phyloP scores from a whole-genome alignment of 208 protist species.

The Crithidia bombi region DNA sequence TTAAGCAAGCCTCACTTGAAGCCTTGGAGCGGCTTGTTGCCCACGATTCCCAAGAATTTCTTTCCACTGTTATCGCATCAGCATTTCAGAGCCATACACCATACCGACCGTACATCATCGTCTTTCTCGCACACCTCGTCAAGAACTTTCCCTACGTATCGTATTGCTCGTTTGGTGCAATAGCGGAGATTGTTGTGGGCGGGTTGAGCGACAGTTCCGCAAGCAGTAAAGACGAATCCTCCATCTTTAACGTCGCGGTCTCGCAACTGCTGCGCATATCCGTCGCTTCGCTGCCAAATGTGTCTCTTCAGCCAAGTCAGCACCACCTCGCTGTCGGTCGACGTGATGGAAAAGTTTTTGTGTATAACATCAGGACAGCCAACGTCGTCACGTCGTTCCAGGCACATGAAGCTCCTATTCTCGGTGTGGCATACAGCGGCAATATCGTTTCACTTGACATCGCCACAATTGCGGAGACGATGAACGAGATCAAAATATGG shows the following conservation, averaged over 20 bases:
- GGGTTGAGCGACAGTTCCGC: constrained; percentile 13
- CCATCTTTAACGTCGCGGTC: constrained; percentile 44
- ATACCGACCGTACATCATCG: constrained; percentile 33
- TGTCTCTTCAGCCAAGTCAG: constrained; percentile 73
- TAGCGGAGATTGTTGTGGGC: constrained; percentile 27
- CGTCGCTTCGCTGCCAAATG: constrained; percentile 57
- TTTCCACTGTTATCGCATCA: constrained; percentile 23
- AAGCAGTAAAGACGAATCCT: constrained; percentile 33
- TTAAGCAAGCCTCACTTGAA: constrained; percentile 21
- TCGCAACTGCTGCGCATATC: constrained; percentile 52
- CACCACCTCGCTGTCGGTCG: constrained; percentile 75
- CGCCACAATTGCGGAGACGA: constrained; percentile 66
- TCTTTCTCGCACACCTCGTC: constrained; percentile 43
- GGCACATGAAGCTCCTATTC: constrained; percentile 53
- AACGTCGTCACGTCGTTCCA: constrained; percentile 61
- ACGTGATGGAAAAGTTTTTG: constrained; percentile 59
- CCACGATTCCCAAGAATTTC: constrained; percentile 34
- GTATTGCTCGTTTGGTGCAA: constrained; percentile 26
- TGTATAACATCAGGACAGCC: constrained; percentile 74
- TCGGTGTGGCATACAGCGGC: constrained; percentile 78
- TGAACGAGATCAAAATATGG: constrained; percentile 75
- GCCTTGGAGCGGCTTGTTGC: constrained; percentile 41
- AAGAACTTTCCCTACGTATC: constrained; percentile 36
- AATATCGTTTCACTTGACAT: constrained; percentile 73
- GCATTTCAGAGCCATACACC: constrained; percentile 24